Evolutionary conservation across 2,329 filamentous ascomycete genomes (phyloP), one percentile per base, ranked within the genome.

Genomic region (Claviceps purpurea): DNA sequence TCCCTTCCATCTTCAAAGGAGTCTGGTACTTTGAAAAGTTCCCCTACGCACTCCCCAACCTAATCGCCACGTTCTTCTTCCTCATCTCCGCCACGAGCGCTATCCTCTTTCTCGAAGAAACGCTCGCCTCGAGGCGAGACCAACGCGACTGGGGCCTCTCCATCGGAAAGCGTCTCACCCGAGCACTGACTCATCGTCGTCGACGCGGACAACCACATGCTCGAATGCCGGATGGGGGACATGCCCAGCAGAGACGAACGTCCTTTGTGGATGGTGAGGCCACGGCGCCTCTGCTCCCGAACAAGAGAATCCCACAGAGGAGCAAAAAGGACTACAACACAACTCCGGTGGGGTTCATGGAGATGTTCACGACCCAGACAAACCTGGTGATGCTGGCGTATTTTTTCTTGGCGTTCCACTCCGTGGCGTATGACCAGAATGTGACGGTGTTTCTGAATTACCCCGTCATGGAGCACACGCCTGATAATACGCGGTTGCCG

Each of bases 381-480:
- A 74, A 77, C 37, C 74, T 93, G 52, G 87, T 90, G 57, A 73
- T 97, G 1, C 56, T 87, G 2, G 77, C 84, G 0, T 96, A 97
- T 67, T 85, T 85, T 1, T 74, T 93, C 49, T 74, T 97, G 18
- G 86, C 89, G 0, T 76, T 94, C 48, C 89, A 95, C 66, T 83
- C 81, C 0, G 81, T 94, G 41, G 83, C 88, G 1, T 96, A 83
- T 62, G 91, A 97, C 66, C 89, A 95, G 62, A 75, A 91, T 2
- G 78, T 97, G 1, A 87, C 89, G 3, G 88, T 96, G 1, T 95
- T 95, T 65, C 77, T 96, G 61, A 87, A 95, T 67, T 85, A 88
- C 57, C 84, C 85, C 0, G 62, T 74, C 4, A 67, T 77, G 38
- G 68, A 77, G 47, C 75, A 79, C 53, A 78, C 80, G 0, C 70